phyloP scores from a whole-genome alignment of 1,284 basidiomycete species.

The Schizopora paradoxa region DNA sequence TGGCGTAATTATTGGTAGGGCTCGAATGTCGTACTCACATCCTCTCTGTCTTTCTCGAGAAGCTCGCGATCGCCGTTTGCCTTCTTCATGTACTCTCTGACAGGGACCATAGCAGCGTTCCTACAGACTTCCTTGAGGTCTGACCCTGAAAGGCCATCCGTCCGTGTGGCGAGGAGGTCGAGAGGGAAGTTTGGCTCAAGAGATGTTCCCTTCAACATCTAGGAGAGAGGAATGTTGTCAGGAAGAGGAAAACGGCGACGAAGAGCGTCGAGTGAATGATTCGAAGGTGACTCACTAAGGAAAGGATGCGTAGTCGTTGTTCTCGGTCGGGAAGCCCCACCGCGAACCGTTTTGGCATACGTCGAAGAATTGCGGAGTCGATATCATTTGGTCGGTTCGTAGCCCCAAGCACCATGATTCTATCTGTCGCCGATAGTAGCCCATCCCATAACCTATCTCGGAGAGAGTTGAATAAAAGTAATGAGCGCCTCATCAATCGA shows the following conservation, averaged over 20 bases:
- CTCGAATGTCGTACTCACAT: constrained; percentile 35
- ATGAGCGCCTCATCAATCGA: not conserved
- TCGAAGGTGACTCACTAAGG: constrained; percentile 50
- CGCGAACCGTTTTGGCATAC: constrained; percentile 98
- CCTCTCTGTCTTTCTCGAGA: constrained; percentile 47
- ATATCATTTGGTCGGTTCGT: constrained; percentile 96
- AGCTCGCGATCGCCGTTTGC: constrained; percentile 48
- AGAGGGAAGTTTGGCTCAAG: constrained; percentile 66
- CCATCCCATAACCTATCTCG: constrained; percentile 87
- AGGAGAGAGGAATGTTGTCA: not conserved
- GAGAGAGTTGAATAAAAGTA: not conserved
- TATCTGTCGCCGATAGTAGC: constrained; percentile 75
- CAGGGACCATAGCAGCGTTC: constrained; percentile 87
- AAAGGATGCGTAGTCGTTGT: constrained; percentile 88
- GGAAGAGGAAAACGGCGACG: not conserved
- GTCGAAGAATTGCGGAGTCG: constrained; percentile 89
- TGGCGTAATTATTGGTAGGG: not conserved
- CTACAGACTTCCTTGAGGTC: constrained; percentile 95
- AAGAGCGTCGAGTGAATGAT: not conserved
- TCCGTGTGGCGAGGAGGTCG: constrained; percentile 60
- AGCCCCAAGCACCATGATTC: constrained; percentile 92
- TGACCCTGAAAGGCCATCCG: constrained; percentile 83
- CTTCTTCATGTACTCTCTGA: constrained; percentile 78
- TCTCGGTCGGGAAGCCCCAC: constrained; percentile 77
- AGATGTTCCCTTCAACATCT: constrained; percentile 83